Evolutionary conservation across 768 basidiomycete species (phyloP).

Genomic region (Hygrocybe coccinea): DNA sequence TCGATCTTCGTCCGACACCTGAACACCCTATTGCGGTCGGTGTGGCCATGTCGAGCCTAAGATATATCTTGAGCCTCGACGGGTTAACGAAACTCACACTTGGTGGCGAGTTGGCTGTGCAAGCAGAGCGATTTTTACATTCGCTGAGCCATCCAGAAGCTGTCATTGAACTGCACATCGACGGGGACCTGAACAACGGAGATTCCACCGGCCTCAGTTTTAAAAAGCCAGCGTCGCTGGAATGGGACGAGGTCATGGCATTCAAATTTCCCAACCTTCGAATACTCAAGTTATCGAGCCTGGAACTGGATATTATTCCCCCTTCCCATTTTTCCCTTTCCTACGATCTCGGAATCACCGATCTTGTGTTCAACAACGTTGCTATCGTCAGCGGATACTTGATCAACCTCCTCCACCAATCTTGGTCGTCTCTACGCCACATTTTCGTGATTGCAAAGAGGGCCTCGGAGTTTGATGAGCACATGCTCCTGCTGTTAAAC

Average conservation of each 20-base stretch:
- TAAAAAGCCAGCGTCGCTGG: constrained; percentile 37
- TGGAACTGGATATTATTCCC: constrained; percentile 41
- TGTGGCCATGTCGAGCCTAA: constrained; percentile 35
- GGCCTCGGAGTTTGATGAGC: constrained; percentile 34
- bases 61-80: constrained; percentile 38
- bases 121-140: constrained; percentile 46
- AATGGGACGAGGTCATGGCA: constrained; percentile 50
- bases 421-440: constrained; percentile 28
- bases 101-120: constrained; percentile 44
- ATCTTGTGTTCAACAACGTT: constrained; percentile 43
- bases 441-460: constrained; percentile 36
- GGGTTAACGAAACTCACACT: constrained; percentile 41
- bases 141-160: constrained; percentile 37
- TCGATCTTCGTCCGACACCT: constrained; percentile 38
- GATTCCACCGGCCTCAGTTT: constrained; percentile 14
- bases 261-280: constrained; percentile 42
- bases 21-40: constrained; percentile 15
- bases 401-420: constrained; percentile 36
- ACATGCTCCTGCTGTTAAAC: constrained; percentile 38
- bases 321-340: constrained; percentile 22
- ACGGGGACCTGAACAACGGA: constrained; percentile 36
- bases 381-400: constrained; percentile 39
- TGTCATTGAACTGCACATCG: constrained; percentile 42
- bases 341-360: constrained; percentile 31
- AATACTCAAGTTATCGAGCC: constrained; percentile 38